phyloP scores from a whole-genome alignment of 208 protist genomes.

The Crithidia brevicula region DNA sequence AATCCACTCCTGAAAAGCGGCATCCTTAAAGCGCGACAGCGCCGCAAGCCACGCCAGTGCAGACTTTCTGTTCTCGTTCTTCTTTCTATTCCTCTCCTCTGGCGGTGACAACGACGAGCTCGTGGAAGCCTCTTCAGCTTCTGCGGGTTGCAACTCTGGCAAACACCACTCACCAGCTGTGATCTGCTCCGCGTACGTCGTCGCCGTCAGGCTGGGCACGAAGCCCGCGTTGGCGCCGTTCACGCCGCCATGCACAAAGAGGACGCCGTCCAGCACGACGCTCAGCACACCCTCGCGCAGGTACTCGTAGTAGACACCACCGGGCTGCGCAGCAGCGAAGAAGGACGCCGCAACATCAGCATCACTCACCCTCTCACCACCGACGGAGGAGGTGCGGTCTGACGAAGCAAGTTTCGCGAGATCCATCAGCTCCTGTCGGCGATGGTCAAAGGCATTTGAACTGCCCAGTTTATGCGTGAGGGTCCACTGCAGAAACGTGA shows the following conservation, averaged over 20 bases:
- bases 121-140: not conserved
- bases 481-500: constrained; percentile 70
- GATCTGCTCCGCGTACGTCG: constrained; percentile 26
- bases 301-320: constrained; percentile 83
- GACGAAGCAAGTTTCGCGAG: too few relatives aligned
- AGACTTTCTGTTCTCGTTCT: too few relatives aligned
- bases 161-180: constrained; percentile 30
- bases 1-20: constrained; percentile 53
- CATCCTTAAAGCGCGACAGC: constrained; percentile 63
- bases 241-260: constrained; percentile 90
- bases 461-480: constrained; percentile 73
- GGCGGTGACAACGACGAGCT: too few relatives aligned
- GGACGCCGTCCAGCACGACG: constrained; percentile 53
- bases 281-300: constrained; percentile 57
- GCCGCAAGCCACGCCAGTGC: constrained; percentile 60
- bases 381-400: not conserved
- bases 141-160: constrained; percentile 21
- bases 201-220: constrained; percentile 45
- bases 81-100: too few relatives aligned
- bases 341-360: constrained; percentile 72
- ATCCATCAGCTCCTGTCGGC: constrained; percentile 60
- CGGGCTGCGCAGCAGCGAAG: constrained; percentile 52
- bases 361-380: constrained; percentile 27
- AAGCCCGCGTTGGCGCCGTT: constrained; percentile 69
- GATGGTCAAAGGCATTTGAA: constrained; percentile 61